These are phyloP conservation scores for Wickerhamomyces tratensis DNA, from an alignment of 805 yeast species.

Conservation along the genomic window DNA sequence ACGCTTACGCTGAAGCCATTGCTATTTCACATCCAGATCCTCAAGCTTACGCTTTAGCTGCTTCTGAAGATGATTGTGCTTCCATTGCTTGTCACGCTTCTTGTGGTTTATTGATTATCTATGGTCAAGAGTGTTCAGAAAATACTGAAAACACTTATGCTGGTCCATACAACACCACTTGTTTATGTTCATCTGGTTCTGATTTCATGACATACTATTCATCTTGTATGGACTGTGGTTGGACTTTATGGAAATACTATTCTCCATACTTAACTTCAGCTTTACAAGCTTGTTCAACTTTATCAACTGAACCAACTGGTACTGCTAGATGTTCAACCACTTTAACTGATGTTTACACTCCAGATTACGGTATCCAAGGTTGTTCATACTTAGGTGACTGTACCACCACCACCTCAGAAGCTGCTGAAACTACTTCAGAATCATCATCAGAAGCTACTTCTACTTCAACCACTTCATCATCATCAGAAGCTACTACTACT, in stretches of 20 bases:
- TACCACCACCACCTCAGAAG: slow-evolving; percentile 23
- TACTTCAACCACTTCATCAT: no score
- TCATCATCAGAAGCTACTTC: no score
- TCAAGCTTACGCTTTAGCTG: slow-evolving; percentile 13
- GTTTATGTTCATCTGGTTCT: slow-evolving; percentile 8
- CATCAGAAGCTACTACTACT: no score
- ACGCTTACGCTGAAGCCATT: slow-evolving; percentile 1
- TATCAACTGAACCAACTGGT: slow-evolving; percentile 20
- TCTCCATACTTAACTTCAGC: slow-evolving; percentile 14
- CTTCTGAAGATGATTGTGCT: slow-evolving; percentile 10
- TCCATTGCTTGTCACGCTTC: slow-evolving; percentile 18
- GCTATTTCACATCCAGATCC: slow-evolving; percentile 5
- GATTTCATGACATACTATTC: slow-evolving; percentile 7
- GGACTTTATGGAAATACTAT: slow-evolving; percentile 23
- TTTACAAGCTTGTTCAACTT: slow-evolving; percentile 11
- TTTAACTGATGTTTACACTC: slow-evolving; percentile 4
- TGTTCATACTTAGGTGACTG: slow-evolving; percentile 27
- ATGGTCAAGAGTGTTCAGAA: slow-evolving; percentile 18
- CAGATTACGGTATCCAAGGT: slow-evolving; percentile 9
- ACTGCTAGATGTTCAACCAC: slow-evolving; percentile 14
- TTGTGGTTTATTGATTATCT: slow-evolving; percentile 21
- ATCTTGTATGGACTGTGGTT: slow-evolving; percentile 23
- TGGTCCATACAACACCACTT: slow-evolving; percentile 3
- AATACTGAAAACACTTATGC: slow-evolving; percentile 8
- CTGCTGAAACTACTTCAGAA: slow-evolving; percentile 6